Evolutionary conservation across 495 filamentous ascomycete genomes (phyloP).

Genomic region (Massariosphaeria phaeospora): DNA sequence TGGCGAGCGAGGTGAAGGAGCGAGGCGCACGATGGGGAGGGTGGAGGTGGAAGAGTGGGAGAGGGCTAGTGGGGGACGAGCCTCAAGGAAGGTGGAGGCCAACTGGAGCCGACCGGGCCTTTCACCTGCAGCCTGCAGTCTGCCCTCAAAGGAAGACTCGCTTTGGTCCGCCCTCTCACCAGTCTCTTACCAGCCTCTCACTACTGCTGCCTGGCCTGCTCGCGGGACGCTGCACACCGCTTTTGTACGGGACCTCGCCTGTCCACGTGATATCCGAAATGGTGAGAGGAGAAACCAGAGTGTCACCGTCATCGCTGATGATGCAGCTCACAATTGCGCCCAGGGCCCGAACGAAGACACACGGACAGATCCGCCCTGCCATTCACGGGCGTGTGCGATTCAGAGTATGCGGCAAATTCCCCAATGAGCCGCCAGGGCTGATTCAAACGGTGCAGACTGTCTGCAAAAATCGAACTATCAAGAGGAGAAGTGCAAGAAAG

Average conservation of each 20-base stretch:
- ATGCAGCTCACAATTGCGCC: slow-evolving; percentile 3
- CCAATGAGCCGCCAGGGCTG: slow-evolving; percentile 14
- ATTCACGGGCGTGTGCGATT: slow-evolving; percentile 85
- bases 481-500: slow-evolving; percentile 71
- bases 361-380: slow-evolving; percentile 72
- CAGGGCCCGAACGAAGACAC: slow-evolving; percentile 61
- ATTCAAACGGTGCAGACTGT: slow-evolving; percentile 55
- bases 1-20: slow-evolving; percentile 5
- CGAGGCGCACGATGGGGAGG: not conserved
- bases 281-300: not conserved
- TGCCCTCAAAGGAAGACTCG: not conserved
- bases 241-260: slow-evolving; percentile 4
- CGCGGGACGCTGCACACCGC: no score
- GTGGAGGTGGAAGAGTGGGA: not conserved
- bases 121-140: not conserved
- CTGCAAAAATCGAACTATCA: slow-evolving; percentile 78
- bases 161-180: no score
- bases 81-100: not conserved
- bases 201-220: no score
- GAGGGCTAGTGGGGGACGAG: slow-evolving; percentile 28
- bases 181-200: no score
- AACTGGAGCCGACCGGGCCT: not conserved
- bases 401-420: slow-evolving; percentile 56
- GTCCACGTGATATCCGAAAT: slow-evolving; percentile 26
- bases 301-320: slow-evolving; percentile 1